Evolutionary conservation across 2,329 filamentous ascomycete species (phyloP).

Genomic region (Aspergillus viridinutans): DNA sequence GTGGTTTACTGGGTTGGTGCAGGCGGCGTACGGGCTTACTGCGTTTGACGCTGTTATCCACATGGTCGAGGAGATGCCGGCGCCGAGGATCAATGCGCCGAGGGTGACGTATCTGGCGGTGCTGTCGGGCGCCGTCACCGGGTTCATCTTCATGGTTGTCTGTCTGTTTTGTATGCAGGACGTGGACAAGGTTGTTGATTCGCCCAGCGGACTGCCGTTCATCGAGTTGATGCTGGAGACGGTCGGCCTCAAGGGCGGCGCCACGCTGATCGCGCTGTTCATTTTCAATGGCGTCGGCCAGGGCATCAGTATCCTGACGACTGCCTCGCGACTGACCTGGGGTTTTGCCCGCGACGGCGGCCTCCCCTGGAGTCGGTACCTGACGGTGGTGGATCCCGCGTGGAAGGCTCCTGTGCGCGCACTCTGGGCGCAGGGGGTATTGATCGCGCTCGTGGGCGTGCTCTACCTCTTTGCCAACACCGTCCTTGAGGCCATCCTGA

Average conservation of each 20-base stretch:
- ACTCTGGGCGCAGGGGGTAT: slow-evolving; percentile 49
- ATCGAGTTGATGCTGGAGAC: slow-evolving; percentile 46
- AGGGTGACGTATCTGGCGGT: slow-evolving; percentile 52
- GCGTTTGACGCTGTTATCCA: slow-evolving; percentile 59
- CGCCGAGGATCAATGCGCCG: slow-evolving; percentile 49
- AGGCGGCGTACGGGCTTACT: slow-evolving; percentile 54
- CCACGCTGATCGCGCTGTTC: slow-evolving; percentile 51
- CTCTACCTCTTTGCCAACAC: slow-evolving; percentile 54
- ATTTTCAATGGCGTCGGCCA: slow-evolving; percentile 55
- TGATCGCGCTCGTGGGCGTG: slow-evolving; percentile 49
- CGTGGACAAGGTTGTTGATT: slow-evolving; percentile 40
- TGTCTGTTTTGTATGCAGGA: slow-evolving; percentile 51
- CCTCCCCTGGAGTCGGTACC: slow-evolving; percentile 43
- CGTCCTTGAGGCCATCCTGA: slow-evolving; percentile 51
- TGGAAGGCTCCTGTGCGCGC: slow-evolving; percentile 54
- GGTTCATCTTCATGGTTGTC: slow-evolving; percentile 51
- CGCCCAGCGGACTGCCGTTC: slow-evolving; percentile 43
- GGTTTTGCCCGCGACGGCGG: slow-evolving; percentile 54
- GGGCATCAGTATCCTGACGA: slow-evolving; percentile 50
- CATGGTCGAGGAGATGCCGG: slow-evolving; percentile 55
- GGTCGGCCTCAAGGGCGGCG: slow-evolving; percentile 40
- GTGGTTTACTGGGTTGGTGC: slow-evolving; percentile 57
- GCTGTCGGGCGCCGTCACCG: slow-evolving; percentile 46
- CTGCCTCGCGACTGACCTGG: slow-evolving; percentile 51
- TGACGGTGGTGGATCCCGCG: slow-evolving; percentile 41